Evolutionary conservation across 768 basidiomycete genomes (phyloP), one percentile per base, ranked within the genome.

Genomic region (Ramaria sp.): DNA sequence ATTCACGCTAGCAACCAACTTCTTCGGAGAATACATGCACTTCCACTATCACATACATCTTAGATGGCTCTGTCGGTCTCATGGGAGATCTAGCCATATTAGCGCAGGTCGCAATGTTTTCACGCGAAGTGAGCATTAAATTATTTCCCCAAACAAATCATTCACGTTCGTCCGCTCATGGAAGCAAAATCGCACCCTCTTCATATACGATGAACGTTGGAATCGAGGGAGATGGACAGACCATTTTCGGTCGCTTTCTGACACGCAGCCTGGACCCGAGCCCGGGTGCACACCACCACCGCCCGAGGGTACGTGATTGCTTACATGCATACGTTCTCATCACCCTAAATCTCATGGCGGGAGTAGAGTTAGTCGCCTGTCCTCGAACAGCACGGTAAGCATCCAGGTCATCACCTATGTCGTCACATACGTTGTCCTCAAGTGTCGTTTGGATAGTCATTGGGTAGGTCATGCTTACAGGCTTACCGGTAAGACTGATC

Each of bases 211-310:
- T 64, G 77, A 76, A 0, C 76, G 80, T 58, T 87, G 85, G 84
- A 79, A 83, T 64, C 77, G 83, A 54, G 84, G 83, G 69, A 83
- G 83, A 61, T 87, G 83, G 83, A 69, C 67, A 30, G 82, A 85
- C 60, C 74, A 84, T 61, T 87, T 87, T 61, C 66, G 78, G 59
- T 73, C 77, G 56, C 69, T 83, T 13, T 70, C 71, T 8, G 48
- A 60, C 9, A 69, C 69, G 12, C 76, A 84, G 60, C 79, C 78
- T 16, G 82, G 82, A 24, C 82, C 82, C 27, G 76, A 86, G 61
- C 81, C 78, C 18, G 78, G 74, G 7, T 87, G 85, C 57, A 66
- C 63, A 55, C 67, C 78, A 3, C 83, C 85, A 41, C 81, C 80
- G 15, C 74, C 82, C 7, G 71, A 83, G 66, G 82, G 83, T 83